Percentiles rank a stretch among this genome's conserved stretches.
Conservation (phyloP, 2,329 filamentous ascomycete species). For the Beauveria sp. region DNA sequence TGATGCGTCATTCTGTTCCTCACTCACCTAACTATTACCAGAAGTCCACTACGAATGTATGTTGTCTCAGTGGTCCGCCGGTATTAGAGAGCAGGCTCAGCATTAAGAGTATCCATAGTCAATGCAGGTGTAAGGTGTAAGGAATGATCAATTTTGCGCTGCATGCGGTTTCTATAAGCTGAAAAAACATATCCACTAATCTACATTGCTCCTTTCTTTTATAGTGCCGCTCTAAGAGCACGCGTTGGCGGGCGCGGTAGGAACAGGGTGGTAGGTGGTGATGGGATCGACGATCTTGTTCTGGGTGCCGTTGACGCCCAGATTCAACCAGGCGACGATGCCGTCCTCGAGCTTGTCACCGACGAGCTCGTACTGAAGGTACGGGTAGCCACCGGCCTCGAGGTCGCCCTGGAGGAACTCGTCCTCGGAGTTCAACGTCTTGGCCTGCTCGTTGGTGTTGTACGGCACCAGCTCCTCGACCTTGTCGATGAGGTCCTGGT, state of each 20-base stretch:
- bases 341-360: slow-evolving; percentile 44
- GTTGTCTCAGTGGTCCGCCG: too few species aligned
- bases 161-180: not conserved
- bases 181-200: not conserved
- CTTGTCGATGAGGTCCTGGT: slow-evolving; percentile 42
- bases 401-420: slow-evolving; percentile 37
- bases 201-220: not conserved
- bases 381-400: slow-evolving; percentile 45
- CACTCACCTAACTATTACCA: too few species aligned
- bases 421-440: slow-evolving; percentile 45
- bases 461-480: slow-evolving; percentile 42
- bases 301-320: slow-evolving; percentile 35
- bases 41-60: too few species aligned
- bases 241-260: not conserved
- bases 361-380: slow-evolving; percentile 49
- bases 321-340: slow-evolving; percentile 44
- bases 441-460: slow-evolving; percentile 31
- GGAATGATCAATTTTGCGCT: not conserved
- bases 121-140: not conserved
- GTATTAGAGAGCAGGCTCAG: too few species aligned
- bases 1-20: too few species aligned
- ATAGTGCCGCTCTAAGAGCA: not conserved
- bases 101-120: not conserved
- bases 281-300: not conserved
- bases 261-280: slow-evolving; percentile 7